These are phyloP conservation scores for Karstenula rhodostoma DNA, from an alignment of 2,329 filamentous ascomycete genomes.

Conservation along the genomic window DNA sequence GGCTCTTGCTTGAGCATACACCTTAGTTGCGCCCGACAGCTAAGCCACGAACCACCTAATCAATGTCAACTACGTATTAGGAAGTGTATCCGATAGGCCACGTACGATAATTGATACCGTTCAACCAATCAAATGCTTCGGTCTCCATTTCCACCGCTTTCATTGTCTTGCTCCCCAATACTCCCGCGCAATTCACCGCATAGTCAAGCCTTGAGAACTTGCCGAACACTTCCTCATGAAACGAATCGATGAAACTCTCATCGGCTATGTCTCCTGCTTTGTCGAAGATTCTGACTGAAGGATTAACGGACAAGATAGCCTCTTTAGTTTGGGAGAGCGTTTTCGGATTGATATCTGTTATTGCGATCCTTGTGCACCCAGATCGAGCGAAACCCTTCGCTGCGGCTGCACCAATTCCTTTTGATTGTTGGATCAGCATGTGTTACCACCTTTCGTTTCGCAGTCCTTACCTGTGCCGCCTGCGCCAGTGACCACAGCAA, in stretches of 20 bases:
- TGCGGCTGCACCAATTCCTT: conserved; percentile 65
- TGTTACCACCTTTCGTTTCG: neutral
- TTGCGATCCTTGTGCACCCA: conserved; percentile 61
- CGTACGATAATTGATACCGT: conserved; percentile 60
- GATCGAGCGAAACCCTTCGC: conserved; percentile 59
- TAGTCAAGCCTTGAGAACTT: conserved; percentile 63
- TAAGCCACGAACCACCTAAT: conserved; percentile 61
- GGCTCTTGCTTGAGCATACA: conserved; percentile 62
- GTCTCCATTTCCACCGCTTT: conserved; percentile 58
- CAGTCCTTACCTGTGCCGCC: conserved; percentile 42
- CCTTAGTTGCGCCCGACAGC: conserved; percentile 60
- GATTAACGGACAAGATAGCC: conserved; percentile 29
- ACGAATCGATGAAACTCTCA: conserved; percentile 53
- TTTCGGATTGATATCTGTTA: conserved; percentile 61
- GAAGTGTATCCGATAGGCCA: too few species aligned
- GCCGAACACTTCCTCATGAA: conserved; percentile 48
- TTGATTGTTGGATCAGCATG: conserved; percentile 9
- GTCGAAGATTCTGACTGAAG: conserved; percentile 42
- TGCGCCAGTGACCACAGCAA: conserved; percentile 46
- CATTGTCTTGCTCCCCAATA: conserved; percentile 53
- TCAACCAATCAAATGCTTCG: conserved; percentile 62
- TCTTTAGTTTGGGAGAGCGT: conserved; percentile 47
- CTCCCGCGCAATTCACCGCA: conserved; percentile 63
- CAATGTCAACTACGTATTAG: neutral
- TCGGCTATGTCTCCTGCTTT: conserved; percentile 60